Percentiles rank a stretch among this genome's conserved stretches.
phyloP scores from a whole-genome alignment of 768 basidiomycete genomes.

The Lactarius akahatsu region DNA sequence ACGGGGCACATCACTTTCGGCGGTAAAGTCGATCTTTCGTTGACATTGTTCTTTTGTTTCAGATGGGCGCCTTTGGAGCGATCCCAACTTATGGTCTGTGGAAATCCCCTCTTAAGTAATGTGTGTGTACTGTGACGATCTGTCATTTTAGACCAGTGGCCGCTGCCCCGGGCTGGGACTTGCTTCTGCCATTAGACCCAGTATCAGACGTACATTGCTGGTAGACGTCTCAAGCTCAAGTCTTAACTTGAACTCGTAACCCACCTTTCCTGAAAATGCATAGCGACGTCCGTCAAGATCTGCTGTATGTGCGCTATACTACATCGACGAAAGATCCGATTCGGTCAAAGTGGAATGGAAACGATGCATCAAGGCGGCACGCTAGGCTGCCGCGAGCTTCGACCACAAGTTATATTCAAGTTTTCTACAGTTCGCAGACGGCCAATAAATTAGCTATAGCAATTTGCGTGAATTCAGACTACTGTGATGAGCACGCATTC shows the following conservation, averaged over 20 bases:
- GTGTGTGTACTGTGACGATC: no score
- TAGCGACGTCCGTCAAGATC: background rate
- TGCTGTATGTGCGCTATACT: no score
- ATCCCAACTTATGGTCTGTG: background rate
- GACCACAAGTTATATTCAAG: no score
- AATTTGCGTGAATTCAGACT: background rate
- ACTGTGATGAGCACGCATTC: background rate
- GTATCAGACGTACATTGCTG: no score
- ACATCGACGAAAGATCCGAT: background rate
- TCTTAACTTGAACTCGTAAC: no score
- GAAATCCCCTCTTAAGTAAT: background rate
- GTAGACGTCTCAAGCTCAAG: no score
- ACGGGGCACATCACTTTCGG: no score
- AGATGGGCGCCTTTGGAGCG: background rate
- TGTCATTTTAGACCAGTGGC: background rate
- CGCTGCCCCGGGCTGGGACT: background rate
- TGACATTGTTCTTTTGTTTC: background rate
- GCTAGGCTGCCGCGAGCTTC: no score
- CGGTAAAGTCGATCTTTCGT: background rate
- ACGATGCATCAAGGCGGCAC: background rate
- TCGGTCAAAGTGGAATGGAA: background rate
- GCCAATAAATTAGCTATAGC: no score
- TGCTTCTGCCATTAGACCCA: background rate
- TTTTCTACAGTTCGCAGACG: no score
- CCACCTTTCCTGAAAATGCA: background rate